Evolutionary conservation across 768 basidiomycete genomes (phyloP).

Genomic region (Mycena latifolia): DNA sequence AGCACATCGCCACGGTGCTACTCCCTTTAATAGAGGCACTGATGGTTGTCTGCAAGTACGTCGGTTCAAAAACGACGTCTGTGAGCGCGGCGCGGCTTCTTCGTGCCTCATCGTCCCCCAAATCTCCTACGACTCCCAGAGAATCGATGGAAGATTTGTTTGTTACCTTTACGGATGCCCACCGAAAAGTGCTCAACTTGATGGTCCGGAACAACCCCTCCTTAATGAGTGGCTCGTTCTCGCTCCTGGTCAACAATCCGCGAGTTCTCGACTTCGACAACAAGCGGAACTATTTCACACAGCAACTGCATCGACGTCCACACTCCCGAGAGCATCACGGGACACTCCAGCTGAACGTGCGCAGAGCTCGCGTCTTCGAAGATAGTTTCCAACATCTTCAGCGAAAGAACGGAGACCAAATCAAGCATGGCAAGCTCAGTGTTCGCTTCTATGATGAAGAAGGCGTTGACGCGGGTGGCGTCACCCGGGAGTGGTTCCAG

Average conservation of each 20-base stretch:
- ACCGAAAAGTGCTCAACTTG: conserved; percentile 93
- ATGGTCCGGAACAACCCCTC: conserved; percentile 99
- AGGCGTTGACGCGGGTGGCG: conserved; percentile 98
- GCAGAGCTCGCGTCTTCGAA: conserved; percentile 93
- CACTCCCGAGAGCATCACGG: conserved; percentile 84
- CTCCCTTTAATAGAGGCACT: conserved; percentile 95
- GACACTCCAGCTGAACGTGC: conserved; percentile 90
- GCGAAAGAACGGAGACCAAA: conserved; percentile 92
- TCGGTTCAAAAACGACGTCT: conserved; percentile 72
- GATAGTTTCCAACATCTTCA: conserved; percentile 96
- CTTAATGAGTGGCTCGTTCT: conserved; percentile 98
- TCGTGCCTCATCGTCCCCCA: conserved; percentile 77
- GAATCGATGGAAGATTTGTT: conserved; percentile 94
- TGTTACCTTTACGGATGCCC: conserved; percentile 92
- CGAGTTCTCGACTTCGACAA: conserved; percentile 99
- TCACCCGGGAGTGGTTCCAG: conserved; percentile 99
- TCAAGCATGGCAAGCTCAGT: conserved; percentile 97
- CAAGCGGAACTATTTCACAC: conserved; percentile 96
- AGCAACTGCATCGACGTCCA: conserved; percentile 89
- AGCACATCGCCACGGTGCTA: conserved; percentile 92
- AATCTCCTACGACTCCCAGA: conserved; percentile 73
- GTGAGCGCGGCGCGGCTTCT: conserved; percentile 58
- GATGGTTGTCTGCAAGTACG: conserved; percentile 99
- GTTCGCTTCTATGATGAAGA: conserved; percentile 98
- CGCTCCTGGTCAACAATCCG: conserved; percentile 94